Evolutionary conservation across 208 protist species (phyloP).

Genomic region (Lotmaria passim): DNA sequence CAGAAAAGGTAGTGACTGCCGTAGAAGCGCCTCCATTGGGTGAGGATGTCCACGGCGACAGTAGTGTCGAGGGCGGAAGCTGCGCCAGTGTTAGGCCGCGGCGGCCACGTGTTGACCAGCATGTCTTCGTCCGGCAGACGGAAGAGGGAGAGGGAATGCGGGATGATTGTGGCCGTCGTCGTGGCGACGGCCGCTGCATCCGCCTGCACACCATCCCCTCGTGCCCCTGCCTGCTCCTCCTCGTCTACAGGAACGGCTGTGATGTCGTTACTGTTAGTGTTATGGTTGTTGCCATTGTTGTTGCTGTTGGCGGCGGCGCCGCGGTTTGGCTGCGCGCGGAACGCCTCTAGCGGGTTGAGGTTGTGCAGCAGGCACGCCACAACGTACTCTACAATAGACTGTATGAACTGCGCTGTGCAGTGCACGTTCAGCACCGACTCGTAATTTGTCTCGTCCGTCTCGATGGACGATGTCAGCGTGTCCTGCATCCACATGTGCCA

Average conservation of each 20-base stretch:
- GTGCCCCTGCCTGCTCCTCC: neutral
- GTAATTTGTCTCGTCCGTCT: neutral
- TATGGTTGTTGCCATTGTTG: neutral
- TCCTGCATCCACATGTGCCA: conserved; percentile 33
- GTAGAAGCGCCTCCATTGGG: conserved; percentile 14
- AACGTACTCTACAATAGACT: conserved; percentile 35
- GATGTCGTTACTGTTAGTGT: neutral
- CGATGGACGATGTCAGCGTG: neutral
- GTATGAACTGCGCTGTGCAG: conserved; percentile 25
- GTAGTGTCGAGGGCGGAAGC: neutral
- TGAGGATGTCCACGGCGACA: conserved; percentile 19
- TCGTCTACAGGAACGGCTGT: neutral
- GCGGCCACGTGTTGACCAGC: conserved; percentile 56
- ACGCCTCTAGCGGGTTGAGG: conserved; percentile 43
- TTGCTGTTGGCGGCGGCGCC: neutral
- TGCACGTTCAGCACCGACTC: conserved; percentile 38
- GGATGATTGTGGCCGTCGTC: conserved; percentile 11
- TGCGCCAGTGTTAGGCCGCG: neutral
- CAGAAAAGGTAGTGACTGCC: conserved; percentile 38
- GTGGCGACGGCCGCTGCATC: conserved; percentile 6
- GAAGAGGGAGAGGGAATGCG: conserved; percentile 18
- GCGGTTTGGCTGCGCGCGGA: conserved; percentile 10
- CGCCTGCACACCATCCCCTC: conserved; percentile 6
- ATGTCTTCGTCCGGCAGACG: conserved; percentile 48
- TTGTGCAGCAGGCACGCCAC: conserved; percentile 49